Base-by-base conservation (phyloP, 1,139 yeast species). In the Pichiaceae sp. region DNA sequence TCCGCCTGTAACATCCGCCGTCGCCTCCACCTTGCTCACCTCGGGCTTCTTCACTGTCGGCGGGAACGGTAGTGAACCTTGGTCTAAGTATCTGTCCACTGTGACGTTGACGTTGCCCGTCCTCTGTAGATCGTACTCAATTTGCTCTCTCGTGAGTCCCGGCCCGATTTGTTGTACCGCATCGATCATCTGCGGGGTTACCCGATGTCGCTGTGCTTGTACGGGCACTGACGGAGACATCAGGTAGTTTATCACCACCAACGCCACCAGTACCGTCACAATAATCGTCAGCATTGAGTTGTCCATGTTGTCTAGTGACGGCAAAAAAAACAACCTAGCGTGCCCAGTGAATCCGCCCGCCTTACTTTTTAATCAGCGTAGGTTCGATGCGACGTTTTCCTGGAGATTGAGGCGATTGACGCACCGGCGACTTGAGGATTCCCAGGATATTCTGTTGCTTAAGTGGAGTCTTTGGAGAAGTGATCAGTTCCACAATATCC, bases 111-210 rank as follows among this genome's bases (percentile, higher is more conserved):
- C 89, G 5, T 83, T 78, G 1, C 95, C 95, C 0, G 93, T 72
- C 40, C 75, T 67, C 34, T 48, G 53, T 46, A 74, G 62, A 50
- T 77, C 85, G 42, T 66, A 62, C 42, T 73, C 64, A 42, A 89
- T 85, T 55, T 84, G 94, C n/a, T 72, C 83, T 7, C 62, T 69
- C 0, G 84, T 66, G 35, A 85, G 62, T 25, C 68, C 67, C 1
- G 97, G 96, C 0, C 87, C 95, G 43, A 89, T 67, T 20, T 87
- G 75, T 48, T 78, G 85, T 1, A 89, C 96, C 1, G 84, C 79
- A 46, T 83, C 93, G 34, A 89, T 68, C 97, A 89, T 89, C 44
- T 74, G 78, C 9, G 68, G 72, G 3, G 86, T 81, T 17, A 50
- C 53, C n/a, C 64, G 69, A 38, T 51, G 46, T 34, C 44, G 34